These are phyloP conservation scores for Ilex paraguariensis DNA, from an alignment of 305 asterid genomes.

Conservation along the genomic window DNA sequence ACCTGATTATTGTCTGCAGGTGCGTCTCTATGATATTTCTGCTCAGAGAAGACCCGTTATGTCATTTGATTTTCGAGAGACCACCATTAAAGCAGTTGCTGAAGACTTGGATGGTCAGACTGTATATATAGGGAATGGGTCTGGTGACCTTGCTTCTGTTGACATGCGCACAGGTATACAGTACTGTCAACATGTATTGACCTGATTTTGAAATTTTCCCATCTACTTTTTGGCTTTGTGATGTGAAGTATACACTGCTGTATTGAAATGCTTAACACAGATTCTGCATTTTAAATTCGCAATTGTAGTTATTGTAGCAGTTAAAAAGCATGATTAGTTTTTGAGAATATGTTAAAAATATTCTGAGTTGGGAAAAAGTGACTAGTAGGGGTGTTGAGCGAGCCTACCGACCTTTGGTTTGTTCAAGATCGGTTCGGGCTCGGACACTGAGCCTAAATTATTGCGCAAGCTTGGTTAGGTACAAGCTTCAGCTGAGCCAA, in stretches of 20 bases:
- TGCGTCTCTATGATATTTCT: conserved; percentile 86
- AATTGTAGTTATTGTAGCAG: neutral
- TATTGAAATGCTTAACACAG: neutral
- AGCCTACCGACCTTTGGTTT: too few species aligned
- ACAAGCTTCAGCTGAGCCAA: too few species aligned
- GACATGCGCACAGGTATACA: conserved; percentile 83
- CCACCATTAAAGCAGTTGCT: conserved; percentile 71
- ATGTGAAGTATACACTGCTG: neutral
- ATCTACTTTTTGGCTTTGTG: neutral
- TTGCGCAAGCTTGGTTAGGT: too few species aligned
- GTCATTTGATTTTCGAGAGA: conserved; percentile 81
- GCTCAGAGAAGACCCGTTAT: conserved; percentile 92
- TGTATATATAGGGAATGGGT: conserved; percentile 77
- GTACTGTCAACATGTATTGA: neutral
- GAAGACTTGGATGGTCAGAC: conserved; percentile 82
- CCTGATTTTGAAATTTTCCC: neutral
- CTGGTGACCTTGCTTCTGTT: conserved; percentile 92
- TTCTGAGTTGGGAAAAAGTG: too few species aligned
- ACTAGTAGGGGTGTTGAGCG: too few species aligned
- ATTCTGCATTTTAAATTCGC: neutral
- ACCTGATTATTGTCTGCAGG: conserved; percentile 36
- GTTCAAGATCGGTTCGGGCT: too few species aligned
- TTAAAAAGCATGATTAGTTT: too few species aligned
- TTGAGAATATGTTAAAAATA: too few species aligned
- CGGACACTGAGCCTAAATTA: too few species aligned